These are phyloP conservation scores for Tuber brumale DNA, from an alignment of 495 filamentous ascomycete species.

Conservation along the genomic window DNA sequence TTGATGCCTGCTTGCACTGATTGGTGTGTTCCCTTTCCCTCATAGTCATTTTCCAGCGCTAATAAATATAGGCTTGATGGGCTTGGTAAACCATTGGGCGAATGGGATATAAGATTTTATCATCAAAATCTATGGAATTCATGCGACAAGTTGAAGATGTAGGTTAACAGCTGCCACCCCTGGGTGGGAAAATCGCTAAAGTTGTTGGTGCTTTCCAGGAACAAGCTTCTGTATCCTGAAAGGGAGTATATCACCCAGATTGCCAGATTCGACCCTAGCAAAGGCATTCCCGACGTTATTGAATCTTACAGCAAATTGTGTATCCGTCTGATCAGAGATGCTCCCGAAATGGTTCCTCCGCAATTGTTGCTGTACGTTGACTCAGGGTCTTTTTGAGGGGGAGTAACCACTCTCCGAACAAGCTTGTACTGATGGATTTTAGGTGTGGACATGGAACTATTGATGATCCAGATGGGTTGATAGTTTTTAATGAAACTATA, in stretches of 20 bases:
- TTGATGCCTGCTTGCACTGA: slow-evolving; percentile 82
- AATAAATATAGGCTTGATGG: slow-evolving; percentile 61
- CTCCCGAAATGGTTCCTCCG: slow-evolving; percentile 50
- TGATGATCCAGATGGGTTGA: slow-evolving; percentile 67
- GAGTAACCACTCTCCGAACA: neutral
- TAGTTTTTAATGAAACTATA: slow-evolving; percentile 67
- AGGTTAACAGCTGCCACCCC: slow-evolving; percentile 25
- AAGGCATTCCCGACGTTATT: slow-evolving; percentile 75
- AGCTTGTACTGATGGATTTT: slow-evolving; percentile 9
- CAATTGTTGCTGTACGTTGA: slow-evolving; percentile 60
- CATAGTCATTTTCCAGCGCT: neutral
- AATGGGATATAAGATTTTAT: slow-evolving; percentile 71
- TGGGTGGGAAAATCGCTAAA: slow-evolving; percentile 8
- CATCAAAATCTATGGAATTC: slow-evolving; percentile 63
- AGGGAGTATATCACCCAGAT: slow-evolving; percentile 77
- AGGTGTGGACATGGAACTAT: slow-evolving; percentile 70
- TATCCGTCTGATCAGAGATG: slow-evolving; percentile 49
- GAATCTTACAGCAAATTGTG: slow-evolving; percentile 71
- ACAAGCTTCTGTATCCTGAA: slow-evolving; percentile 59
- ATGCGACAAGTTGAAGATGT: slow-evolving; percentile 56
- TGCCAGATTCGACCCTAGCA: slow-evolving; percentile 78
- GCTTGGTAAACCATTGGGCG: slow-evolving; percentile 68
- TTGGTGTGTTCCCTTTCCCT: slow-evolving; percentile 49
- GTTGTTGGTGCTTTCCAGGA: slow-evolving; percentile 45
- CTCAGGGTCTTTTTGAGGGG: neutral